Base-by-base conservation (phyloP, 805 yeast species). In the Candida coleopterorum region DNA sequence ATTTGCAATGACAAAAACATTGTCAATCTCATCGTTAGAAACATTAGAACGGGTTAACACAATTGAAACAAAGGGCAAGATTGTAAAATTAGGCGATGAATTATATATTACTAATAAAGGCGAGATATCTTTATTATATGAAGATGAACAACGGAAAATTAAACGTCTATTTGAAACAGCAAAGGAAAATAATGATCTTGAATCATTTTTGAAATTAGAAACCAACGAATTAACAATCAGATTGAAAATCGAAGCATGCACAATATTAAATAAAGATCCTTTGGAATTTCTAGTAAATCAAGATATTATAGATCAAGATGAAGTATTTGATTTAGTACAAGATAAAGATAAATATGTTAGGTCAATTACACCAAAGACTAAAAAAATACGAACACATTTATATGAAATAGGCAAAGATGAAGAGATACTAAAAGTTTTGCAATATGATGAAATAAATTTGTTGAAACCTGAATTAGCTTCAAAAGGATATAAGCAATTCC, bases 1-100 rank as follows among this genome's bases (percentile, higher is more conserved):
- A 0, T 36, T 64, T 31, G 68, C 66, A 0, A 18, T 58, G 3
- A 62, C 62, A 29, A 26, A 39, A 5, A 39, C 25, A 23, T 39
- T 58, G 32, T 41, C 53, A 0, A 39, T 53, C 17, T 51, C 56
- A 20, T 55, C 64, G 0, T 46, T 66, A 37, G 47, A 36, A 9
- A 42, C 51, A 8, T 48, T 64, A 22, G 54, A 52, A 4, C 40
- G 45, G 4, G 36, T 29, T 12, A 17, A 40, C 35, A 16, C 33
- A 27, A 11, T 34, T 10, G 41, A 37, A 18, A 21, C 17, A 16
- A 6, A 9, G 10, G 25, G 20, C 6, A 21, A 25, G 9, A 8
- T 35, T 21, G 9, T 35, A 2, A 29, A 29, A 4, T 29, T 26
- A 9, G 37, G 25, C 6, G 34, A 35, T 18, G 33, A 32, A 9